Percentiles rank a stretch among this genome's conserved stretches.
Evolutionary conservation across 495 filamentous ascomycete species (phyloP).

Genomic region (Neurospora discreta): DNA sequence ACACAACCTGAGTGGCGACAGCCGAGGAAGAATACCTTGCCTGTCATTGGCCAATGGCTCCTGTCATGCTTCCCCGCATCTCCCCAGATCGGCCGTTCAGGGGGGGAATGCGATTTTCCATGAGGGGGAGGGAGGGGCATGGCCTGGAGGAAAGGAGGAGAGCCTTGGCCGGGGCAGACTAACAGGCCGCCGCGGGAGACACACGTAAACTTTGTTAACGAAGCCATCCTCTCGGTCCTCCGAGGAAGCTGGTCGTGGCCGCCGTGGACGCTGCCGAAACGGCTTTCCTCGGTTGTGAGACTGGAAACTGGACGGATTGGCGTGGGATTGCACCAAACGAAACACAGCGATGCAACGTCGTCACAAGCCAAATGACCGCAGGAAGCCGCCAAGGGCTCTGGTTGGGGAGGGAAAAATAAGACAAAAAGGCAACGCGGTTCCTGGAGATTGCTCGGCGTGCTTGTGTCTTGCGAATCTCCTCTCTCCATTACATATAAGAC

Average conservation of each 20-base stretch:
- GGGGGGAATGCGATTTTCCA: constrained; percentile 1
- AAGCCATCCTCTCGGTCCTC: background rate
- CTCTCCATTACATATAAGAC: background rate
- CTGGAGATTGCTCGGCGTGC: background rate
- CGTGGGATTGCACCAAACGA: background rate
- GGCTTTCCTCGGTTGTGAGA: background rate
- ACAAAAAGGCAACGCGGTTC: background rate
- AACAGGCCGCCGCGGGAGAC: background rate
- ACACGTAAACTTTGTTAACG: background rate
- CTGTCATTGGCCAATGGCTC: constrained; percentile 21
- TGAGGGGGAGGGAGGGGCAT: constrained; percentile 9
- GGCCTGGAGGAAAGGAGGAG: background rate
- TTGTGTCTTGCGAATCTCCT: background rate
- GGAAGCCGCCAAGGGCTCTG: background rate
- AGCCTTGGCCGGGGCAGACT: background rate
- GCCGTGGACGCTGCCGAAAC: background rate
- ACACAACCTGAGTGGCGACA: background rate
- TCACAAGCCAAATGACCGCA: background rate
- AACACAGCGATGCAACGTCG: background rate
- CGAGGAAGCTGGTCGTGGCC: background rate
- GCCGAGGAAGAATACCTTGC: background rate
- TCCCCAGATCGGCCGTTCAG: constrained; percentile 17
- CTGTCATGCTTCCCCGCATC: background rate
- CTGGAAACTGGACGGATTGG: background rate
- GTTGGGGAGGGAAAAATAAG: background rate